These are phyloP conservation scores for Boletus albobrunnescens DNA, from an alignment of 1,284 basidiomycete species.

Conservation along the genomic window DNA sequence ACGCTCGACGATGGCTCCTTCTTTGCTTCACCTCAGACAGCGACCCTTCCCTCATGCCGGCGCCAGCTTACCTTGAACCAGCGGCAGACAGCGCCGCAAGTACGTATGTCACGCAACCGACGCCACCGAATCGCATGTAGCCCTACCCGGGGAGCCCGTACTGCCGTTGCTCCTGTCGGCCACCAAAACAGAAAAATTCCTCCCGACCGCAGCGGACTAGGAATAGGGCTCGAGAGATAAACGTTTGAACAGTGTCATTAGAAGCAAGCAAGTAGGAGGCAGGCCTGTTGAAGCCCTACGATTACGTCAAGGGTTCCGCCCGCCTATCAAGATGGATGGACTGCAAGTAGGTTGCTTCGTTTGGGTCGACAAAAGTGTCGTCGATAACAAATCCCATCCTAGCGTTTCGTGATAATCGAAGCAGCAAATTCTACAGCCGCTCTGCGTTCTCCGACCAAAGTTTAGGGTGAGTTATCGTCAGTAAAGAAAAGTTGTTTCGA, in stretches of 20 bases:
- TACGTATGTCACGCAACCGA: conserved; percentile 16
- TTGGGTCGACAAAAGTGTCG: too few species aligned
- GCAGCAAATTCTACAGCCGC: conserved; percentile 83
- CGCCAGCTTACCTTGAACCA: conserved; percentile 36
- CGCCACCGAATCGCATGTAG: conserved; percentile 17
- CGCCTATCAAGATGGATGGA: conserved; percentile 94
- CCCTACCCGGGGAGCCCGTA: conserved; percentile 23
- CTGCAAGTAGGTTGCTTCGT: conserved; percentile 56
- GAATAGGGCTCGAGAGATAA: conserved; percentile 89
- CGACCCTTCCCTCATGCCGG: conserved; percentile 49
- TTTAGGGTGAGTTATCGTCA: conserved; percentile 81
- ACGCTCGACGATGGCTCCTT: conserved; percentile 71
- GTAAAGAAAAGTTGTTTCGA: too few species aligned
- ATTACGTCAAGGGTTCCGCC: conserved; percentile 93
- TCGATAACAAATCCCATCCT: too few species aligned
- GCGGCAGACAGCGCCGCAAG: conserved; percentile 9
- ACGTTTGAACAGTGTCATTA: conserved; percentile 87
- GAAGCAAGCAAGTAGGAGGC: conserved; percentile 98
- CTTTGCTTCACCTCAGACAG: conserved; percentile 53
- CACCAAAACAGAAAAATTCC: conserved; percentile 81
- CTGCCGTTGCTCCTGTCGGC: conserved; percentile 57
- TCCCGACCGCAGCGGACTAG: conserved; percentile 94
- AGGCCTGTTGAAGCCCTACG: conserved; percentile 90
- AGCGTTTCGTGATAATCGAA: conserved; percentile 88
- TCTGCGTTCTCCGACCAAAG: conserved; percentile 89